phyloP scores from a whole-genome alignment of 176 grass and related monocot species.

The Luzula sylvatica region DNA sequence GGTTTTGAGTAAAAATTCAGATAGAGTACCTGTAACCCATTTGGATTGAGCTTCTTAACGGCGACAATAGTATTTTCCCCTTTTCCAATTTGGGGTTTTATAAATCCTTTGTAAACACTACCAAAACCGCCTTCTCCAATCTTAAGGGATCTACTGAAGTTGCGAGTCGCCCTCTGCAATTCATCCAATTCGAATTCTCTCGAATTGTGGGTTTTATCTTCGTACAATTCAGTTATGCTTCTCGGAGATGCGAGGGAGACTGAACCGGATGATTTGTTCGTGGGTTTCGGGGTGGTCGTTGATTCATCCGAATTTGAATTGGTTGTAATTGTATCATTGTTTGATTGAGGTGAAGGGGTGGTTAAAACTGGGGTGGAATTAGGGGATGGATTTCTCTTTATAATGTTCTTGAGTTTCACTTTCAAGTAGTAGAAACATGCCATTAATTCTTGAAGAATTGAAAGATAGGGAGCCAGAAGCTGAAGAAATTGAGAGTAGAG shows the following conservation, averaged over 20 bases:
- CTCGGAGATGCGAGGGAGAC: conserved; percentile 24
- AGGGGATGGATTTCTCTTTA: no score
- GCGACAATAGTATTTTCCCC: conserved; percentile 40
- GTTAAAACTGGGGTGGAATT: no score
- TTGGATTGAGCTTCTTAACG: conserved; percentile 81
- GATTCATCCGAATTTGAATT: no score
- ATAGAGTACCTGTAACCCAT: conserved; percentile 48
- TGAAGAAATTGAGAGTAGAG: no score
- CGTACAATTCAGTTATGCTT: conserved; percentile 65
- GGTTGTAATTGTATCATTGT: no score
- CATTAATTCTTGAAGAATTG: no score
- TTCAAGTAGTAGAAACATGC: no score
- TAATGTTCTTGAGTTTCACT: no score
- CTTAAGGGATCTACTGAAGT: conserved; percentile 76
- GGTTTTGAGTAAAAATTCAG: no score
- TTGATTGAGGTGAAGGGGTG: no score
- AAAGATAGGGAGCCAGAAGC: no score
- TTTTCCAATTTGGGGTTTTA: conserved; percentile 26
- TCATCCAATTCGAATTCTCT: conserved; percentile 61
- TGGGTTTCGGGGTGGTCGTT: conserved; percentile 1
- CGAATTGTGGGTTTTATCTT: conserved; percentile 53
- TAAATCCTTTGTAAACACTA: conserved; percentile 69
- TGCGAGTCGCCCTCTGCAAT: conserved; percentile 51
- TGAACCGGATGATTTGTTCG: conserved; percentile 24
- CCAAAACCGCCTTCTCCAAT: conserved; percentile 86